Conservation (phyloP, 352 stramenopile genomes). For the Phytophthora pluvialis region DNA sequence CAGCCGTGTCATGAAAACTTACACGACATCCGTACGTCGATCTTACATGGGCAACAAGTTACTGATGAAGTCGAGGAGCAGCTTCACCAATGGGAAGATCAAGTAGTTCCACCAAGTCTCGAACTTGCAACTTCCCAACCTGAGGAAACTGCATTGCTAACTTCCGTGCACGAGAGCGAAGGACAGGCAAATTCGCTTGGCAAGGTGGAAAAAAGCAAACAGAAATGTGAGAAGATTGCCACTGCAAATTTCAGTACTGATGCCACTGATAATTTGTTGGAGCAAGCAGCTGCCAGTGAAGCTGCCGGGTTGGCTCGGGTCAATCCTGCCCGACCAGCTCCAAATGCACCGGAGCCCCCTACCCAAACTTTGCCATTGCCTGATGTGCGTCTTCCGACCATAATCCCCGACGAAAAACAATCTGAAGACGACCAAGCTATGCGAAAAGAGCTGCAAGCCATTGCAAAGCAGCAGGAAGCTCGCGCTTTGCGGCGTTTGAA, state of each 20-base stretch:
- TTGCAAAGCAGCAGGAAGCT: slow-evolving; percentile 29
- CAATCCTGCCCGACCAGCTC: neutral
- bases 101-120: neutral
- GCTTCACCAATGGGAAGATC: neutral
- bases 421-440: neutral
- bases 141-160: neutral
- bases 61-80: neutral
- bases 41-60: slow-evolving; percentile 10
- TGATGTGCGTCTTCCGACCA: neutral
- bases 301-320: neutral
- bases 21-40: slow-evolving; percentile 32
- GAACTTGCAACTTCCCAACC: neutral
- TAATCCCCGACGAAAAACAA: neutral
- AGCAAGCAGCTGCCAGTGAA: neutral
- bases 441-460: slow-evolving; percentile 11
- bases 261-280: neutral
- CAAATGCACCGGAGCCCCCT: neutral
- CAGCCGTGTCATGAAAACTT: slow-evolving; percentile 37
- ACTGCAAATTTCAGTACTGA: neutral
- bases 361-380: neutral
- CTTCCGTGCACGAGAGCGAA: slow-evolving; percentile 1
- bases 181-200: neutral
- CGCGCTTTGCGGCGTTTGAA: slow-evolving; percentile 27
- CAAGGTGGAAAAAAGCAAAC: neutral
- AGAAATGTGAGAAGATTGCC: neutral